Conservation (phyloP, 192 early-diverging fungal genomes). For the Coemansia sp. region DNA sequence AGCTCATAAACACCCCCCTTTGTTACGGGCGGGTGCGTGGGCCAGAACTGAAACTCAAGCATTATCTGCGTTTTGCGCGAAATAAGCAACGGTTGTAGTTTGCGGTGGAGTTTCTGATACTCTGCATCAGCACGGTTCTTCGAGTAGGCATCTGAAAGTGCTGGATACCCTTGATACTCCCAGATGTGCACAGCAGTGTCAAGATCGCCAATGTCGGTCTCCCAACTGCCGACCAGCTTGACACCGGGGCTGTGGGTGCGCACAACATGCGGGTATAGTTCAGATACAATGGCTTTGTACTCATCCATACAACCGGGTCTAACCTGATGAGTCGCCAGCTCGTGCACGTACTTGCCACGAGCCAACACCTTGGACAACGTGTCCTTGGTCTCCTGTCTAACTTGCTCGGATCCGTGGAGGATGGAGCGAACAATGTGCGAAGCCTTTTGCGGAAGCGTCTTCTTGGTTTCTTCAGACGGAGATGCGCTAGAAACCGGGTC, state of each 20-base stretch:
- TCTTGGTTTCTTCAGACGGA: constrained; percentile 32
- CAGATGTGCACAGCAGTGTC: constrained; percentile 87
- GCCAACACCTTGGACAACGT: constrained; percentile 79
- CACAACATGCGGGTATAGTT: constrained; percentile 74
- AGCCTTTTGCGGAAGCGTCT: constrained; percentile 55
- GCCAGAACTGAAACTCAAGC: constrained; percentile 93
- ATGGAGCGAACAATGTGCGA: constrained; percentile 67
- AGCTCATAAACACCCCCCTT: constrained; percentile 89
- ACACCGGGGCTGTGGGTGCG: constrained; percentile 71
- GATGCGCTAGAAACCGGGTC: constrained; percentile 4
- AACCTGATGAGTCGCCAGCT: constrained; percentile 78
- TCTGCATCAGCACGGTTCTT: constrained; percentile 64
- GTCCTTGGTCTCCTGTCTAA: constrained; percentile 58
- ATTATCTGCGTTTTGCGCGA: constrained; percentile 80
- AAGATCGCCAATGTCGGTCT: constrained; percentile 79
- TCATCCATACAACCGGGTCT: constrained; percentile 84
- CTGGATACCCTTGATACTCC: constrained; percentile 90
- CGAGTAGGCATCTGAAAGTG: constrained; percentile 66
- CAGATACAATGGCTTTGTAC: constrained; percentile 76
- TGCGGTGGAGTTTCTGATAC: constrained; percentile 65
- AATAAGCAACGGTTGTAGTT: constrained; percentile 68
- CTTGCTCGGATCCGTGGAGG: constrained; percentile 68
- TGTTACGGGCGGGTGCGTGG: constrained; percentile 70
- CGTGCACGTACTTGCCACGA: constrained; percentile 87
- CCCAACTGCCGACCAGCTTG: constrained; percentile 87